These are phyloP conservation scores for Candida boidinii DNA, from an alignment of 805 yeast species.

Conservation along the genomic window DNA sequence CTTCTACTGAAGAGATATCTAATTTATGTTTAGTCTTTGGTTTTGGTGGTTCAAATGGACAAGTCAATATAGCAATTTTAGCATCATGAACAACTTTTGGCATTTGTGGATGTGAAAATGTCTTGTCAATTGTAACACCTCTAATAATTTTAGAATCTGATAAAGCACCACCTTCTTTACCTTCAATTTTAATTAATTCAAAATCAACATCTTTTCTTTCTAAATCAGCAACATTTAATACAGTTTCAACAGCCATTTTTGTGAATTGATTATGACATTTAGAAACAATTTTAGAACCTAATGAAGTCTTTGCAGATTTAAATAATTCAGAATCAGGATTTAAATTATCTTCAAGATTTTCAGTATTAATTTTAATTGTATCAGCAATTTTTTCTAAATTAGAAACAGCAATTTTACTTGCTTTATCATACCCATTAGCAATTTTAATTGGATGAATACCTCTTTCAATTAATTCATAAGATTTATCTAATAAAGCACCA, in stretches of 20 bases:
- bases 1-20: slow-evolving; percentile 89
- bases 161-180: slow-evolving; percentile 90
- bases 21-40: slow-evolving; percentile 98
- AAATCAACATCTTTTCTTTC: slow-evolving; percentile 94
- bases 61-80: slow-evolving; percentile 88
- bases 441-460: slow-evolving; percentile 96
- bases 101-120: slow-evolving; percentile 98
- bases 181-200: slow-evolving; percentile 91
- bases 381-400: slow-evolving; percentile 61
- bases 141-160: slow-evolving; percentile 77
- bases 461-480: slow-evolving; percentile 86
- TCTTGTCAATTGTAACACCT: slow-evolving; percentile 94
- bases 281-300: slow-evolving; percentile 93
- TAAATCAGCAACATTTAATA: slow-evolving; percentile 83
- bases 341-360: slow-evolving; percentile 18
- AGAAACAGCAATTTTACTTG: slow-evolving; percentile 81
- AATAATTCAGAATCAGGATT: slow-evolving; percentile 48
- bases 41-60: slow-evolving; percentile 99
- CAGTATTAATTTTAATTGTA: slow-evolving; percentile 24
- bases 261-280: slow-evolving; percentile 93
- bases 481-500: slow-evolving; percentile 89
- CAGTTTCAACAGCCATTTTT: slow-evolving; percentile 95
- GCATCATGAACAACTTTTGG: slow-evolving; percentile 73
- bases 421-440: slow-evolving; percentile 96
- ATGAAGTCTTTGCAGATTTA: slow-evolving; percentile 88